phyloP scores from a whole-genome alignment of 2,329 filamentous ascomycete genomes.

The Sporothrix variecibatus region DNA sequence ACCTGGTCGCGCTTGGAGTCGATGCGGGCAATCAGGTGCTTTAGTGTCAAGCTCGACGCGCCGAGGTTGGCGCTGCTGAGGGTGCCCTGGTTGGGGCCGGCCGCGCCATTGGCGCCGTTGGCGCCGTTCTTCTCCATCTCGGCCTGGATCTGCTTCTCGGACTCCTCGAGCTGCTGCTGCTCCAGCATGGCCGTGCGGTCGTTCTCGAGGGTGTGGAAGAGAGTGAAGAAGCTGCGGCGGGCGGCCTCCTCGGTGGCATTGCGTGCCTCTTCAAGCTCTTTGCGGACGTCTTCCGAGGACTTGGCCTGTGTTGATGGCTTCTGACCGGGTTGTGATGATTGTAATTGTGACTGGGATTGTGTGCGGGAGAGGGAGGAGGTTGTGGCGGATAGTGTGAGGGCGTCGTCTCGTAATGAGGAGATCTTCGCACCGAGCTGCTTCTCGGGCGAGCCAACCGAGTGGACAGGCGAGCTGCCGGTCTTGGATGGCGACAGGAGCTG shows the following conservation, averaged over 20 bases:
- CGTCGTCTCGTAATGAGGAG: slow-evolving; percentile 47
- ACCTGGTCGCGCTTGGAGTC: slow-evolving; percentile 91
- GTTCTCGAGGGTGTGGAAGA: slow-evolving; percentile 94
- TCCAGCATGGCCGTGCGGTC: slow-evolving; percentile 96
- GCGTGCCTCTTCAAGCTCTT: slow-evolving; percentile 89
- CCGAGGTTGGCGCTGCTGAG: slow-evolving; percentile 92
- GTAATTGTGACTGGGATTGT: slow-evolving; percentile 24
- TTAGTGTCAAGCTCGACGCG: slow-evolving; percentile 91
- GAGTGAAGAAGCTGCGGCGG: slow-evolving; percentile 85
- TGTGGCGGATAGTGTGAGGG: slow-evolving; percentile 30
- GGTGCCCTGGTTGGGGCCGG: slow-evolving; percentile 72
- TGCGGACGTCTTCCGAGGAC: slow-evolving; percentile 83
- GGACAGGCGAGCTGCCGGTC: slow-evolving; percentile 67
- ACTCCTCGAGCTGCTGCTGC: slow-evolving; percentile 94
- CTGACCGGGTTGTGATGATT: slow-evolving; percentile 25
- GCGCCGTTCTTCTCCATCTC: slow-evolving; percentile 75
- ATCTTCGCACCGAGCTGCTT: slow-evolving; percentile 54
- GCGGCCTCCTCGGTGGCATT: slow-evolving; percentile 87
- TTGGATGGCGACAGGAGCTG: slow-evolving; percentile 68
- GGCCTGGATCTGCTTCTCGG: slow-evolving; percentile 92
- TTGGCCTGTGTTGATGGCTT: slow-evolving; percentile 49
- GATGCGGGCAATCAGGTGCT: slow-evolving; percentile 94
- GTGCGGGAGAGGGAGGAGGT: slow-evolving; percentile 19
- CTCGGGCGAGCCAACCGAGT: slow-evolving; percentile 62
- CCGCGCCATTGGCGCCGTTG: slow-evolving; percentile 39